Percentiles rank a stretch among this genome's conserved stretches.
phyloP scores from a whole-genome alignment of 306 rosid species.

The Betula pendula region DNA sequence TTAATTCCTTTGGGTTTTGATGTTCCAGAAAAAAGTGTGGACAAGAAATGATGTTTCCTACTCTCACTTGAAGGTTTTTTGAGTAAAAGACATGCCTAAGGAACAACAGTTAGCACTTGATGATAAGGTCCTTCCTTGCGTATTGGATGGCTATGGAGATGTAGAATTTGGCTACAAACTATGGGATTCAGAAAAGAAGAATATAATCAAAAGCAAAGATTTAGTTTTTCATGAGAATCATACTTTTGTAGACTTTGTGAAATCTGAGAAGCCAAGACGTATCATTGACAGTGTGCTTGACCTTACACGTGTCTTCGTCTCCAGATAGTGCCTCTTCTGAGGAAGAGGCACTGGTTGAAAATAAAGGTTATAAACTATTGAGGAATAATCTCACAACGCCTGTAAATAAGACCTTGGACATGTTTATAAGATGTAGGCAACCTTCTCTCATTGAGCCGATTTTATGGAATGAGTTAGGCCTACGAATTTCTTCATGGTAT shows the following conservation, averaged over 20 bases:
- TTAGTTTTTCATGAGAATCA: background rate
- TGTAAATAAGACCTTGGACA: too few relatives aligned
- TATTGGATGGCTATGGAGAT: background rate
- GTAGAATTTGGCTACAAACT: background rate
- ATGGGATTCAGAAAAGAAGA: background rate
- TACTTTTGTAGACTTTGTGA: too few relatives aligned
- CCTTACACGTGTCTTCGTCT: background rate
- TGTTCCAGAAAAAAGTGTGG: background rate
- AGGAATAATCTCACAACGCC: too few relatives aligned
- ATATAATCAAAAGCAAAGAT: background rate
- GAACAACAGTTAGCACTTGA: background rate
- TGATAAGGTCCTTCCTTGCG: background rate
- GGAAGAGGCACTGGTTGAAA: background rate
- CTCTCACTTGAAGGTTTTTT: background rate
- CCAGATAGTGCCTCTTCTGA: too few relatives aligned
- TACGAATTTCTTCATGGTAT: too few relatives aligned
- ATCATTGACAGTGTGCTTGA: background rate
- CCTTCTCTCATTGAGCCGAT: too few relatives aligned
- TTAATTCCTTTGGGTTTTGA: background rate
- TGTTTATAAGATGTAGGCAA: too few relatives aligned
- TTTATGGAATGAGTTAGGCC: too few relatives aligned
- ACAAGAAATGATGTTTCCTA: background rate
- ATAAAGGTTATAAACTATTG: background rate
- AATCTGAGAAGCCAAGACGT: background rate
- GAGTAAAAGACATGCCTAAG: background rate